These are phyloP conservation scores for Cyathus olla DNA, from an alignment of 1,284 basidiomycete species.

Conservation along the genomic window DNA sequence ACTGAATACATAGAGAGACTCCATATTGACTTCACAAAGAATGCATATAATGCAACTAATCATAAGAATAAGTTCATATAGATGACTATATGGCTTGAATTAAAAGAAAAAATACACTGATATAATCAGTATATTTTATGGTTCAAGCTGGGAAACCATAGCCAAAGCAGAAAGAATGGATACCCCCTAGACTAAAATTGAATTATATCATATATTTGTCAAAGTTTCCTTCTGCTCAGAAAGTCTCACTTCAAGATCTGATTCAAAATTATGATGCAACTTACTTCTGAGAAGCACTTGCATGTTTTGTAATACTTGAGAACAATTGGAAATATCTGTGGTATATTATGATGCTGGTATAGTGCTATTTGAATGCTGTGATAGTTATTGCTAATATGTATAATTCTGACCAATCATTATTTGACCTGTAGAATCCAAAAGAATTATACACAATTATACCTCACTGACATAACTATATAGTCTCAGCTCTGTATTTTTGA, in stretches of 20 bases:
- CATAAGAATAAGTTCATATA: not conserved
- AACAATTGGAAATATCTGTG: not conserved
- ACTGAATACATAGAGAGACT: not conserved
- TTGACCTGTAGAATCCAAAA: too few species aligned
- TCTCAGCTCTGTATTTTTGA: constrained; percentile 12
- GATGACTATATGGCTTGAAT: constrained; percentile 4
- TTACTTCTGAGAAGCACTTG: not conserved
- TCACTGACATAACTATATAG: not conserved
- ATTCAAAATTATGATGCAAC: constrained; percentile 1
- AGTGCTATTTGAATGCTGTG: too few species aligned
- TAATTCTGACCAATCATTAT: too few species aligned
- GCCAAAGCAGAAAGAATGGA: constrained; percentile 1
- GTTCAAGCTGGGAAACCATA: not conserved
- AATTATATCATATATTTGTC: not conserved
- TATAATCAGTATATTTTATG: constrained; percentile 9
- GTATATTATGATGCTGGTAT: too few species aligned
- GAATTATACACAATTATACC: too few species aligned
- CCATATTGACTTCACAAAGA: not conserved
- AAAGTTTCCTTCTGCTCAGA: not conserved
- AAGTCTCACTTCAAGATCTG: not conserved
- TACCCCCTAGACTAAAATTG: constrained; percentile 6
- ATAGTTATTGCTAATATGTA: too few species aligned
- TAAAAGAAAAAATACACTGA: constrained; percentile 6
- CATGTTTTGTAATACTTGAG: constrained; percentile 1
- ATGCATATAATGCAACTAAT: constrained; percentile 1